Percentiles rank a stretch among this genome's conserved stretches.
phyloP scores from a whole-genome alignment of 495 filamentous ascomycete species.

The Articulospora tetracladia region DNA sequence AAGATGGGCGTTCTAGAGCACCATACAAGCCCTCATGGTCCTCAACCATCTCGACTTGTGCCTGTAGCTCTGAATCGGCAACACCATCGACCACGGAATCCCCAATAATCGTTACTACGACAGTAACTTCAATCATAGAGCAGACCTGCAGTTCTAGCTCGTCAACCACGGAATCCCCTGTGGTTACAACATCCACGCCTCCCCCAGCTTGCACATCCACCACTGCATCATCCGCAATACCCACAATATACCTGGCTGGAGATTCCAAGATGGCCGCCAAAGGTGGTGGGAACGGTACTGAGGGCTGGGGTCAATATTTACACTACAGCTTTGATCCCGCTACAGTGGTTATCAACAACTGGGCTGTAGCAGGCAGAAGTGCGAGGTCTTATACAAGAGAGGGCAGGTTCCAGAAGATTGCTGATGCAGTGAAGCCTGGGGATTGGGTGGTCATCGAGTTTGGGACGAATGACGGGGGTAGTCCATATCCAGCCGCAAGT shows the following conservation, averaged over 20 bases:
- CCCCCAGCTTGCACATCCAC: background rate
- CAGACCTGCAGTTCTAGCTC: too few species aligned
- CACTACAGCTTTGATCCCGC: background rate
- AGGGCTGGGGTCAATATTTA: conserved; percentile 6
- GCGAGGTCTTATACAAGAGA: conserved; percentile 4
- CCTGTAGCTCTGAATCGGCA: background rate
- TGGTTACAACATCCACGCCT: background rate
- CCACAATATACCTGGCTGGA: background rate
- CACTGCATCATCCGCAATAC: background rate
- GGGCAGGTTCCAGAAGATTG: background rate
- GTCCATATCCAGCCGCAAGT: background rate
- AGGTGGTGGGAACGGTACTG: background rate
- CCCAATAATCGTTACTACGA: background rate
- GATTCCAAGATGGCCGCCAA: background rate
- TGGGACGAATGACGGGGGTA: conserved; percentile 4
- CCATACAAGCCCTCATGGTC: background rate
- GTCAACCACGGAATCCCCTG: too few species aligned
- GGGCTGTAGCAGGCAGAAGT: background rate
- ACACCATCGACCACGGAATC: background rate
- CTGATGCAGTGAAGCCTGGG: background rate
- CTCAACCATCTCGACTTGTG: background rate
- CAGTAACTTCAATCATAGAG: background rate
- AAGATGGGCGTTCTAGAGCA: background rate
- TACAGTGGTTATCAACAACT: background rate
- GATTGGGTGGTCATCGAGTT: conserved; percentile 10